phyloP scores from a whole-genome alignment of 331 rosid species.

The Pyrus hybrid region DNA sequence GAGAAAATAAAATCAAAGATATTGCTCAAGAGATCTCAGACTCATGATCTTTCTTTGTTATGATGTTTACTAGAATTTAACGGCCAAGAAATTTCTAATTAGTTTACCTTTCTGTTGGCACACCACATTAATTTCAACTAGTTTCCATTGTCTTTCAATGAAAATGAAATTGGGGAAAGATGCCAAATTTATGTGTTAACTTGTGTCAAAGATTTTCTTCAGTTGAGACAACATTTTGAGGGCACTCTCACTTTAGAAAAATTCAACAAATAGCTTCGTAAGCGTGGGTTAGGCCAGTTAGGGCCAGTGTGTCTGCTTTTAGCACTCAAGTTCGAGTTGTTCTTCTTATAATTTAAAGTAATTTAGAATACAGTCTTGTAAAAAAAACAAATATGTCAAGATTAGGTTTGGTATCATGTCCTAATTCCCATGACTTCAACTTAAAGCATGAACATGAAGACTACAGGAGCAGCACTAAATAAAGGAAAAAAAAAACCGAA shows the following conservation, averaged over 20 bases:
- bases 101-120: background rate
- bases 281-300: background rate
- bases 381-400: background rate
- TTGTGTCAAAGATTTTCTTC: background rate
- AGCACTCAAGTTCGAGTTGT: no score
- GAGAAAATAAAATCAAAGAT: background rate
- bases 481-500: background rate
- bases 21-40: background rate
- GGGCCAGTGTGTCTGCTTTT: no score
- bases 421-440: conserved; percentile 52
- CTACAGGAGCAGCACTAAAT: background rate
- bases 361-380: no score
- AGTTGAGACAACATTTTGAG: background rate
- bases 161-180: background rate
- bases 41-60: background rate
- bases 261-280: conserved; percentile 1
- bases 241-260: conserved; percentile 5
- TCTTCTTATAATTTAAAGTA: no score
- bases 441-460: conserved; percentile 42
- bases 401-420: conserved; percentile 54
- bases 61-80: background rate
- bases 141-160: background rate
- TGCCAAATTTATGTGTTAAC: background rate
- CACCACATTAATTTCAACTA: background rate
- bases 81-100: background rate